Base-by-base conservation (phyloP, 225 moss, liverwort and hornwort genomes). In the Sphagnum contortum region DNA sequence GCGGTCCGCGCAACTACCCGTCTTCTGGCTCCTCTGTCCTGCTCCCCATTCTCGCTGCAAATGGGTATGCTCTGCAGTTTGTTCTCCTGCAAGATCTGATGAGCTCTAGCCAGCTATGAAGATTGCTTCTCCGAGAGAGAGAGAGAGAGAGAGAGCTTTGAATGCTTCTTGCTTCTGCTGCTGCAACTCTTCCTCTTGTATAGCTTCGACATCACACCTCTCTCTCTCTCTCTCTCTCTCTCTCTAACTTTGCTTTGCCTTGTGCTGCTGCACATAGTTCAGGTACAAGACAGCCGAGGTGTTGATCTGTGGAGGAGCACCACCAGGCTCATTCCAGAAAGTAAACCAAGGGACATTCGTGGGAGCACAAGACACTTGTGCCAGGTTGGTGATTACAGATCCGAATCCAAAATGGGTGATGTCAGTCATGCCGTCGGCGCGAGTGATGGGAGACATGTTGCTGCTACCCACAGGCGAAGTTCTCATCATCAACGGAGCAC, bases 381-480 rank as follows among this genome's bases (percentile, higher is more conserved):
- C 84, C 0, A 70, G 88, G 1, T 44, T 88, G 4, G 59, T 46
- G 3, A 71, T 81, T 45, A 81, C 78, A 0, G 47, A 65, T 3
- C 3, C 75, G 0, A 74, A 72, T 12, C 67, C 81, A 0, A 48
- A 48, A 10, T 88, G 88, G 88, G 4, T 2, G 0, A 73, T 88
- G 0, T 64, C 73, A 66, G 71, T 54, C 8, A 84, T 88, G 88
- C 84, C 84, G 5, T 29, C 55, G 0, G 73, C 81, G 6, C 74
- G 88, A 9, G 74, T 81, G 8, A 79, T 88, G 88, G 84, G 84
- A 5, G 88, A 88, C 69, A 88, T 88, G 88, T 50, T 88, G 4
- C 64, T 84, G 9, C 79, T 88, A 0, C 88, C 88, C 4, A 77
- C 79, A 0, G 76, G 56, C 3, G 81, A 84, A 12, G 5, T 84